phyloP scores from a whole-genome alignment of 441 rosid species.

The Euphorbia celastroides region DNA sequence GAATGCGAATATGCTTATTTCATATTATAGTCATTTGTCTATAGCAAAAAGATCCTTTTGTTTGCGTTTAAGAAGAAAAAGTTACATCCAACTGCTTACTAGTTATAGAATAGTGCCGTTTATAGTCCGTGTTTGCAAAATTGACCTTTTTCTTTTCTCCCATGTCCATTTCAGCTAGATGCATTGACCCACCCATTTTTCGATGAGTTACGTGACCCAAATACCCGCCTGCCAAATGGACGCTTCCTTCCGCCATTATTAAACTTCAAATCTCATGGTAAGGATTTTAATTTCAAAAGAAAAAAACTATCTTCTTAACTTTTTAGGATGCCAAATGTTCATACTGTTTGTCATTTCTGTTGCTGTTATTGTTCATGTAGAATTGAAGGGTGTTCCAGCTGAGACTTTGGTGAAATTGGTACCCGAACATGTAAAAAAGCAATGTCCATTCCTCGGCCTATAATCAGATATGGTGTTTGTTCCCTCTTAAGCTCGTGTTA shows the following conservation, averaged over 20 bases:
- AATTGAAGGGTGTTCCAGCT: constrained; percentile 60
- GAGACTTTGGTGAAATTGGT: constrained; percentile 66
- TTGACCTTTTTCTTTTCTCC: neutral
- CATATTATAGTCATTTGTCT: too few species aligned
- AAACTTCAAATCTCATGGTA: constrained; percentile 85
- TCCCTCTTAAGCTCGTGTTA: neutral
- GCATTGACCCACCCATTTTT: constrained; percentile 86
- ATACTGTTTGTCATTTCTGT: neutral
- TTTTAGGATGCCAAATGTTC: neutral
- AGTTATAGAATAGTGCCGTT: neutral
- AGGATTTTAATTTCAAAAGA: neutral
- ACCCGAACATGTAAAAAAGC: constrained; percentile 92
- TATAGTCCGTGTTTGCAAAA: neutral
- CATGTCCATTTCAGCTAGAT: constrained; percentile 47
- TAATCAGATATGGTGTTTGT: too few species aligned
- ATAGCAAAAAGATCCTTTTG: too few species aligned
- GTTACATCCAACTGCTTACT: neutral
- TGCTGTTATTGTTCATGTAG: constrained; percentile 28
- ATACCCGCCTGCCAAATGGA: constrained; percentile 72
- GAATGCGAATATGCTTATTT: neutral
- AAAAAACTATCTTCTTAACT: neutral
- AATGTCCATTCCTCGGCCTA: constrained; percentile 63
- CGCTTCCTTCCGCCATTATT: constrained; percentile 93
- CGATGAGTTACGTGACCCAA: constrained; percentile 89
- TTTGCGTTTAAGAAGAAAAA: neutral